Evolutionary conservation across 495 filamentous ascomycete species (phyloP).

Genomic region (Aspergillus saccharolyticus): DNA sequence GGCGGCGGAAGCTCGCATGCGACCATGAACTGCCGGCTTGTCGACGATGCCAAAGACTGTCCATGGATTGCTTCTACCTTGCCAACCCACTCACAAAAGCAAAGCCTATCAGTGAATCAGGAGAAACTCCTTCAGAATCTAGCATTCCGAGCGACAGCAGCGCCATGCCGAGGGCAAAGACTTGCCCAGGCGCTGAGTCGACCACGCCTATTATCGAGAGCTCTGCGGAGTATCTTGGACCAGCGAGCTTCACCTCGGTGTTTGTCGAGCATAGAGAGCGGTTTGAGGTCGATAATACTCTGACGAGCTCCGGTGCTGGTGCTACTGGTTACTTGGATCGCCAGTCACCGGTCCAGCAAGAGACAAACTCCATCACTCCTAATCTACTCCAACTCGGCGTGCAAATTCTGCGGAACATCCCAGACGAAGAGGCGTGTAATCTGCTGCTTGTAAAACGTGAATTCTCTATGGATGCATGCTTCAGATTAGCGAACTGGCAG

Average conservation of each 20-base stretch:
- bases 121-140: background rate
- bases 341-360: background rate
- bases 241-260: conserved; percentile 5
- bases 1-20: conserved; percentile 6
- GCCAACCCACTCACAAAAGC: background rate
- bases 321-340: background rate
- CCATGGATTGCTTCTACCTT: background rate
- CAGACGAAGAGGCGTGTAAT: conserved; percentile 1
- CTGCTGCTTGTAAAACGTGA: background rate
- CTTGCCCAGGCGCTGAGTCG: background rate
- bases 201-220: background rate
- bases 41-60: background rate
- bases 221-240: conserved; percentile 7
- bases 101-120: background rate
- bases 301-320: background rate
- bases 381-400: background rate
- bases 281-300: conserved; percentile 1
- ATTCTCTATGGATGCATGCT: background rate
- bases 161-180: background rate
- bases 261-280: conserved; percentile 6
- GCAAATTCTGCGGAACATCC: conserved; percentile 2
- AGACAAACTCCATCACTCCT: background rate
- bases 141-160: background rate
- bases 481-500: background rate
- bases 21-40: conserved; percentile 1